Evolutionary conservation across 2,329 filamentous ascomycete species (phyloP), one percentile per base, ranked within the genome.

Genomic region (Ophiocordyceps unilateralis): DNA sequence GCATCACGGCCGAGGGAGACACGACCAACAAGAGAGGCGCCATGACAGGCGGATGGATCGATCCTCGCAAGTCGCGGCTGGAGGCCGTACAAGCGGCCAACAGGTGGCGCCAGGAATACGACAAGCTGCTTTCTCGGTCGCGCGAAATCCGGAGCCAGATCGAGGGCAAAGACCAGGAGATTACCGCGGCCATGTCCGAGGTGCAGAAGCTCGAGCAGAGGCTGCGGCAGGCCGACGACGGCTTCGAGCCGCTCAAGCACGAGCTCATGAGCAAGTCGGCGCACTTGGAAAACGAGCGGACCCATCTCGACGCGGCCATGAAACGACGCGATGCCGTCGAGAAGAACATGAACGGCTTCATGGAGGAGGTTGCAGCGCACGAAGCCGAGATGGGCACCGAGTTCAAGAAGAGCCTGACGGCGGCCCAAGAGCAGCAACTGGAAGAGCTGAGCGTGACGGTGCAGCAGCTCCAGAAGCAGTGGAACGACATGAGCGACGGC

Each of bases 11-110:
- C 4, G 88, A 96, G 45, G 91, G 91, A 59, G 89, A 96, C 60
- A 85, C 85, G 26, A 88, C 87, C 1, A 93, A 95, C 63, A 94
- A 93, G 65, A 83, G 89, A 52, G 91, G 91, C 62, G 89, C 88
- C 14, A 77, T 98, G 67, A 95, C 87, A 41, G 91, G 91, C 68
- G 91, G 91, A 53, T 98, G 82, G 56, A 82, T 94, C 48, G 91
- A 98, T 56, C 76, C 83, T 11, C 76, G 83, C 28, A 81, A 80
- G 50, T 96, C 89, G 1, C 81, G 89, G 20, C 70, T 96, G n/a
- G 81, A 89, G 53, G 86, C 83, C 23, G 81, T 94, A 24, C 80
- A 81, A 46, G 71, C 76, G 5, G 76, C 89, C 26, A 76, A 78
- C 44, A 80, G 77, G 53, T 85, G 82, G 69, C 77, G 87, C 30